phyloP scores from a whole-genome alignment of 2,329 filamentous ascomycete genomes.

The Botryotinia convoluta region DNA sequence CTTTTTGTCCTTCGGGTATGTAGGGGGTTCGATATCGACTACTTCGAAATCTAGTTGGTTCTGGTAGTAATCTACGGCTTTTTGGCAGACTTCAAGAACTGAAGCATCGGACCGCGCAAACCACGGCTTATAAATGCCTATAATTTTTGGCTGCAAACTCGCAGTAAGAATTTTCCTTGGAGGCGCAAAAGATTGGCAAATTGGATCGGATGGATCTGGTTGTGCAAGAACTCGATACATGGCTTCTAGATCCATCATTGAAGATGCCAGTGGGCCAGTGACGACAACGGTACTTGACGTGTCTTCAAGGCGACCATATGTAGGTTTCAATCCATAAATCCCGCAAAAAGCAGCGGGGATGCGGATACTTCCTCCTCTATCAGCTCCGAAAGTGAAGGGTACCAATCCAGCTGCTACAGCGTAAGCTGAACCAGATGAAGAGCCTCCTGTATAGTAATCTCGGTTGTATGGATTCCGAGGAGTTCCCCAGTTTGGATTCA shows the following conservation, averaged over 20 bases:
- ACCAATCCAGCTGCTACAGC: slow-evolving; percentile 51
- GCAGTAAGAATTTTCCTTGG: slow-evolving; percentile 50
- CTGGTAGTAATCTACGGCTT: slow-evolving; percentile 58
- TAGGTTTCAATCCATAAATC: slow-evolving; percentile 49
- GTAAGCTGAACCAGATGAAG: slow-evolving; percentile 52
- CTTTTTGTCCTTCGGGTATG: slow-evolving; percentile 69
- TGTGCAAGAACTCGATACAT: slow-evolving; percentile 75
- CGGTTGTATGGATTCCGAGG: slow-evolving; percentile 51
- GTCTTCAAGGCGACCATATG: slow-evolving; percentile 53
- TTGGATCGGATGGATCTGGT: slow-evolving; percentile 61
- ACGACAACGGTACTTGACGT: slow-evolving; percentile 57
- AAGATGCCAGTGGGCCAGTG: slow-evolving; percentile 71
- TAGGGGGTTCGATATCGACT: slow-evolving; percentile 61
- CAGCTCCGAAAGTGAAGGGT: slow-evolving; percentile 52
- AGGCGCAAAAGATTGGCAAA: slow-evolving; percentile 59
- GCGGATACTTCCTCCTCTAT: slow-evolving; percentile 52
- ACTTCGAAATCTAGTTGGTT: slow-evolving; percentile 48
- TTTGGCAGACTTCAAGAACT: slow-evolving; percentile 61
- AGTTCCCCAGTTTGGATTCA: slow-evolving; percentile 56
- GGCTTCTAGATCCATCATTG: slow-evolving; percentile 71
- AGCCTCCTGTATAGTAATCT: slow-evolving; percentile 53
- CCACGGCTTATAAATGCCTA: slow-evolving; percentile 70
- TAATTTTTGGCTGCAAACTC: slow-evolving; percentile 48
- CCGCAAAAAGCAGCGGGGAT: slow-evolving; percentile 51
- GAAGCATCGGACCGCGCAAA: slow-evolving; percentile 63